Base-by-base conservation (phyloP, 139 green algal genomes). In the Tetraselmis chui region DNA sequence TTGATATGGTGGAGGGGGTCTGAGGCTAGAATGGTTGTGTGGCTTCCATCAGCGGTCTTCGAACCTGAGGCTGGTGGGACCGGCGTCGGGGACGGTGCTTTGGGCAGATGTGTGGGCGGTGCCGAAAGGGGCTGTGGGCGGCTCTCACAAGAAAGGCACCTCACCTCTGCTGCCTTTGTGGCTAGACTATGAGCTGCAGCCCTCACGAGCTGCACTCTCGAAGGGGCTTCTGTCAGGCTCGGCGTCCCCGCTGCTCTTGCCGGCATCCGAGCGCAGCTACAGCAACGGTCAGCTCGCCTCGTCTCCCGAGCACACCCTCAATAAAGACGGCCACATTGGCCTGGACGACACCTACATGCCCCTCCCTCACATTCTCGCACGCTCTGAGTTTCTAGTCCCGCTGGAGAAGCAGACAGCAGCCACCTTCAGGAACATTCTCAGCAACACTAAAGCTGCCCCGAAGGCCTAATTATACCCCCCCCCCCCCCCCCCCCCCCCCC, bases 101-200 rank as follows among this genome's bases (percentile, higher is more conserved):
- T 94, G 87, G 85, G 91, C 92, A 2, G 92, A 96, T 80, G 30
- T 96, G 81, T 96, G 93, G 93, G 76, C 78, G 2, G 90, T 95
- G 23, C 93, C 93, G 0, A 0, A 58, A 0, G 80, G 82, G 1
- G 91, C 91, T 0, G 30, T 81, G 26, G 87, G 89, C 11, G 85
- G 83, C 22, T 82, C 78, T 22, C 58, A 74, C 25, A 27, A 83
- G 32, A 23, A 1, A 2, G 89, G 87, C 29, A 90, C 93, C 0
- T 93, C 88, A 0, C 93, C 92, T 1, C 77, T 95, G 80, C 87
- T 97, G 82, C 88, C 92, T 1, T 86, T 87, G 2, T 96, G 92
- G 92, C 82, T 97, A 26, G 92, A 95, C 82, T 93, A 94, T 81
- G 76, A 82, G 2, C 82, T 95, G 26, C 84, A 88, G 79, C 90